A percentile compares a stretch with the other conserved stretches of the same genome.
Conservation (phyloP, 1,284 basidiomycete genomes). For the Trichosporon inkin region DNA sequence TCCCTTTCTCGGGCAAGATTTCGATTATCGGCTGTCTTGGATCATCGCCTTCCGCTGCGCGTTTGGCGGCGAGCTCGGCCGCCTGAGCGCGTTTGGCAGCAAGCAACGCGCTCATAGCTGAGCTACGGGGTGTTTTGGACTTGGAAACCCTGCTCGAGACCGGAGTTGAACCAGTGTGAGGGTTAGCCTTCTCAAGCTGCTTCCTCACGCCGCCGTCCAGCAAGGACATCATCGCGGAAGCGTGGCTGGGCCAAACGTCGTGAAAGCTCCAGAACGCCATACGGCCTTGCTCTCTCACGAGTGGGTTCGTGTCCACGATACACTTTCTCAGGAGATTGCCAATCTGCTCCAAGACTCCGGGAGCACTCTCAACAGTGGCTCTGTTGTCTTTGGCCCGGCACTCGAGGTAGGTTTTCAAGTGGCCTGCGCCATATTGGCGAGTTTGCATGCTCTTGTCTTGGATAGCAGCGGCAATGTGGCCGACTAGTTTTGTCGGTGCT, state of each 20-base stretch:
- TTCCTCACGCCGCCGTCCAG: constrained; percentile 71
- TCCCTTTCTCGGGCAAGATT: not conserved
- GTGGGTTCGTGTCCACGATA: constrained; percentile 72
- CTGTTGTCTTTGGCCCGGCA: constrained; percentile 63
- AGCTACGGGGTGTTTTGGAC: constrained; percentile 61
- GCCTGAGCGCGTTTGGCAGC: constrained; percentile 43
- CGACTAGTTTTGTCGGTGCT: constrained; percentile 65
- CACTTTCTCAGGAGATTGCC: constrained; percentile 69
- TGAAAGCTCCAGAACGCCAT: constrained; percentile 77
- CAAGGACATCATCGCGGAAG: constrained; percentile 59
- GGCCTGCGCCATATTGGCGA: constrained; percentile 63
- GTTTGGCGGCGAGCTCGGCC: constrained; percentile 31
- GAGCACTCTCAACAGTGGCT: constrained; percentile 58
- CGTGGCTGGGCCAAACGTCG: constrained; percentile 68
- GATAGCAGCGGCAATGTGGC: constrained; percentile 67
- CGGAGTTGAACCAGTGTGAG: constrained; percentile 60
- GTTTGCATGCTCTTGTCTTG: constrained; percentile 81
- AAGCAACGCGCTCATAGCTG: constrained; percentile 31
- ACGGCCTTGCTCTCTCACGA: constrained; percentile 71
- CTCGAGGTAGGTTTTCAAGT: constrained; percentile 70
- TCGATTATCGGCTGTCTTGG: not conserved
- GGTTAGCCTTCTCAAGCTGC: constrained; percentile 79
- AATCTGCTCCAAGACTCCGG: constrained; percentile 63
- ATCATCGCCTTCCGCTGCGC: not conserved
- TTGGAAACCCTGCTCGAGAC: constrained; percentile 75